Evolutionary conservation across 768 basidiomycete species (phyloP), one percentile per base, ranked within the genome.

Genomic region (Coprinopsis sp.): DNA sequence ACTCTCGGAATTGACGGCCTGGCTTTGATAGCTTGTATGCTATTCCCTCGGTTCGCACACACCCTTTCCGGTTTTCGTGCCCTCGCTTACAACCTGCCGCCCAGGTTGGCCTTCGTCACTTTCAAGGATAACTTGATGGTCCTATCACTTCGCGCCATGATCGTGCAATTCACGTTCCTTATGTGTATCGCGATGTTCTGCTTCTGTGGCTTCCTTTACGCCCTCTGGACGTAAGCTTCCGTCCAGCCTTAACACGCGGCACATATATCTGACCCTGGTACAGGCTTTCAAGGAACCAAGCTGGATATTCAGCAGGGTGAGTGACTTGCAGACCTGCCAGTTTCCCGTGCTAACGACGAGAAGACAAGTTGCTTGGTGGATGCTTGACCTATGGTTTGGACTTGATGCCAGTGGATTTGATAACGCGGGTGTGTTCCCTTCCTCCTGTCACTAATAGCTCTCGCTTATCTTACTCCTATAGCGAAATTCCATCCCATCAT

Each of bases 371-470:
- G 82, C 85, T 0, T 96, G 91, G 92, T 95, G 91, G 91, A 89
- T 96, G 82, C 74, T 94, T 19, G 89, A 94, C 58, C 64, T 93
- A 8, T 91, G 81, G 79, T 97, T 98, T 58, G 95, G 95, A n/a
- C 75, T 98, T 5, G 95, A 97, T 64, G 91, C 92, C 0, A 81
- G 74, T 37, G 94, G 94, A 3, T 96, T 98, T 57, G 79, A 89
- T 53, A 73, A 72, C 58, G 80, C 93, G 19, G 76, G 91, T 91
- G 49, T 58, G 87, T 77, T 21, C 21, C 13, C 19, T 29, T 27
- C 7, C 6, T 43, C 18, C 19, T 18, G 12, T 7, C 44, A 16
- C 25, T 23, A 38, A 33, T 12, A 12, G 1, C 3, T 16, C 3
- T 24, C 28, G 4, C 25, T 6, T 33, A 22, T 23, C 10, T 44